phyloP scores from a whole-genome alignment of 2,329 filamentous ascomycete genomes.

The Fusarium duplospermum region DNA sequence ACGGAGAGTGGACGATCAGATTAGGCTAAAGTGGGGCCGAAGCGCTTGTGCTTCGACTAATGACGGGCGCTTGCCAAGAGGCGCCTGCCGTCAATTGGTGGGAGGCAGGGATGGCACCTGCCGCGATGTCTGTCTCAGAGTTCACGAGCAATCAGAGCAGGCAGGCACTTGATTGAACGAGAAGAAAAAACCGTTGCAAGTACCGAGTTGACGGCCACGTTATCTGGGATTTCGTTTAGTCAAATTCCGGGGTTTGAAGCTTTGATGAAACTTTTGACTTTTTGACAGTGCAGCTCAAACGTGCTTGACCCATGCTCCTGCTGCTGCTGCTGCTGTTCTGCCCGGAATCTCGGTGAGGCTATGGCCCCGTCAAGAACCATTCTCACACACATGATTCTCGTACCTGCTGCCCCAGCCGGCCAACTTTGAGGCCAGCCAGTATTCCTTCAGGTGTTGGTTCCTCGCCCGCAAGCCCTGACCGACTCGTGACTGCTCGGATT shows the following conservation, averaged over 20 bases:
- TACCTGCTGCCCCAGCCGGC: slow-evolving; percentile 14
- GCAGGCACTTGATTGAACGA: slow-evolving; percentile 22
- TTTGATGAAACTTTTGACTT: background rate
- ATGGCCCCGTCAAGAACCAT: background rate
- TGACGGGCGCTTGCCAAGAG: slow-evolving; percentile 16
- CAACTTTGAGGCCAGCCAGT: slow-evolving; percentile 19
- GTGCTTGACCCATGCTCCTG: background rate
- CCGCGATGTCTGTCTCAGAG: background rate
- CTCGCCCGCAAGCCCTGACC: slow-evolving; percentile 16
- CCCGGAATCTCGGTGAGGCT: background rate
- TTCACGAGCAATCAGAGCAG: slow-evolving; percentile 7
- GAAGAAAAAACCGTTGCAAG: slow-evolving; percentile 8
- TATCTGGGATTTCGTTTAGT: background rate
- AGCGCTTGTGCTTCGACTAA: slow-evolving; percentile 22
- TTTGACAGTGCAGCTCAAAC: background rate
- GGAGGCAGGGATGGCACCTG: background rate
- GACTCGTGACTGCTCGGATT: slow-evolving; percentile 1
- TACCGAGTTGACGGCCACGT: background rate
- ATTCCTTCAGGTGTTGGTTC: slow-evolving; percentile 19
- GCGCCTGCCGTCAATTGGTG: background rate
- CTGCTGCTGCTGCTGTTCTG: background rate
- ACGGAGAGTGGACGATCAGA: slow-evolving; percentile 1
- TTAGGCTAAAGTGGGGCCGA: slow-evolving; percentile 12
- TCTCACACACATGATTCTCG: slow-evolving; percentile 3
- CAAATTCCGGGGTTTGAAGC: background rate